Evolutionary conservation across 495 filamentous ascomycete species (phyloP).

Genomic region (Xylaria palmicola): DNA sequence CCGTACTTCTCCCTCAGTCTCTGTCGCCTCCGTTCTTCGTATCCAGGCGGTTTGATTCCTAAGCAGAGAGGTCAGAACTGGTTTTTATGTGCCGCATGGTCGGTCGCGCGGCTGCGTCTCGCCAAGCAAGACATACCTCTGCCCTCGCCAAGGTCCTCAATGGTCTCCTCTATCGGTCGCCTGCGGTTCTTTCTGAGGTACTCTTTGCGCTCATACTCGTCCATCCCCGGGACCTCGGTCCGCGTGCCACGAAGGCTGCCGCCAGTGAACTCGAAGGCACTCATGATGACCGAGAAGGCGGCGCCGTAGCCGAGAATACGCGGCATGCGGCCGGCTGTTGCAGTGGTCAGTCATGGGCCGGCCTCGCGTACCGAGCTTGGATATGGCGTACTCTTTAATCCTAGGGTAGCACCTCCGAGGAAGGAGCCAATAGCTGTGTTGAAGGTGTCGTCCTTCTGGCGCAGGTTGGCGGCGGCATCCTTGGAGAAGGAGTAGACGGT

Average conservation of each 20-base stretch:
- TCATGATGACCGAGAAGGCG: constrained; percentile 61
- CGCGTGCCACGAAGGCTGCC: constrained; percentile 58
- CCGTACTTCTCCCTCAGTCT: constrained; percentile 89
- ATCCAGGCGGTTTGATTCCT: constrained; percentile 84
- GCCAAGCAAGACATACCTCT: constrained; percentile 59
- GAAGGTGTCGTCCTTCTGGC: constrained; percentile 43
- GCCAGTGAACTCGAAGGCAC: constrained; percentile 75
- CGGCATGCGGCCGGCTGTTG: constrained; percentile 70
- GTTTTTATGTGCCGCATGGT: background rate
- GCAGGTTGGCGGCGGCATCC: constrained; percentile 44
- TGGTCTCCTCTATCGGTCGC: constrained; percentile 76
- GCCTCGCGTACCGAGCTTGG: too few species aligned
- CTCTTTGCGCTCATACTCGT: constrained; percentile 81
- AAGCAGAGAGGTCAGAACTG: constrained; percentile 9
- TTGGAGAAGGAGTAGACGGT: constrained; percentile 73
- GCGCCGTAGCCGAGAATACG: constrained; percentile 77
- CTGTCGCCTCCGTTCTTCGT: constrained; percentile 79
- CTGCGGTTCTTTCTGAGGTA: constrained; percentile 69
- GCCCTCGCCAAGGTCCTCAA: constrained; percentile 83
- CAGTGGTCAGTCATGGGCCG: background rate
- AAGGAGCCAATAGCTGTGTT: constrained; percentile 43
- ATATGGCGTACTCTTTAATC: constrained; percentile 34
- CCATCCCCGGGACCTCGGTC: constrained; percentile 55
- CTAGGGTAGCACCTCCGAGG: constrained; percentile 38
- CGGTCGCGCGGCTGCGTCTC: background rate